A percentile compares a stretch with the other conserved stretches of the same genome.
phyloP scores from a whole-genome alignment of 441 rosid species.

The Populus trichocarpa region DNA sequence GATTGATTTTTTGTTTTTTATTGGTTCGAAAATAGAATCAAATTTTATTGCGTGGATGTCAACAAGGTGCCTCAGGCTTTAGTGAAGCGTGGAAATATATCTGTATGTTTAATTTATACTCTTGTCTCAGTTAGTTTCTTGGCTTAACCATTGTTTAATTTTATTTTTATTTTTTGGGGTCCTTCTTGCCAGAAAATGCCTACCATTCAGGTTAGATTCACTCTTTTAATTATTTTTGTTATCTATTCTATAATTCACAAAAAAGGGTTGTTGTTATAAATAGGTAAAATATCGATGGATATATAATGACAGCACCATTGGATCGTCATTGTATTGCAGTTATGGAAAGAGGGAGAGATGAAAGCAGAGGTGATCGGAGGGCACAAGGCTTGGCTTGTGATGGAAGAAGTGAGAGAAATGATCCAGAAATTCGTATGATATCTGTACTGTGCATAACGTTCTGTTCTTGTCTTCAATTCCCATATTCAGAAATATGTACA shows the following conservation, averaged over 20 bases:
- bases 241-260: neutral
- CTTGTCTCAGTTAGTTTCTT: too few relatives aligned
- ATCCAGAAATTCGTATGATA: slow-evolving; percentile 48
- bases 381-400: slow-evolving; percentile 79
- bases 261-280: neutral
- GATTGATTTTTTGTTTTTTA: too few relatives aligned
- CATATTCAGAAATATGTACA: neutral
- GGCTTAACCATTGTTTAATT: too few relatives aligned
- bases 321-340: slow-evolving; percentile 31
- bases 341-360: slow-evolving; percentile 92
- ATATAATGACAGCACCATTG: neutral
- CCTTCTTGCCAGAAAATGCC: too few relatives aligned
- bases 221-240: too few relatives aligned
- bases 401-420: slow-evolving; percentile 73
- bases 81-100: too few relatives aligned
- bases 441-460: neutral
- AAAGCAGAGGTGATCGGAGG: slow-evolving; percentile 88
- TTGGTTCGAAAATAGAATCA: too few relatives aligned
- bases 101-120: too few relatives aligned
- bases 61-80: too few relatives aligned
- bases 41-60: too few relatives aligned
- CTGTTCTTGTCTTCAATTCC: neutral
- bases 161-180: too few relatives aligned
- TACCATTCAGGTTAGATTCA: too few relatives aligned
- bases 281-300: neutral